Evolutionary conservation across 768 basidiomycete species (phyloP).

Genomic region (Amanita molliuscula): DNA sequence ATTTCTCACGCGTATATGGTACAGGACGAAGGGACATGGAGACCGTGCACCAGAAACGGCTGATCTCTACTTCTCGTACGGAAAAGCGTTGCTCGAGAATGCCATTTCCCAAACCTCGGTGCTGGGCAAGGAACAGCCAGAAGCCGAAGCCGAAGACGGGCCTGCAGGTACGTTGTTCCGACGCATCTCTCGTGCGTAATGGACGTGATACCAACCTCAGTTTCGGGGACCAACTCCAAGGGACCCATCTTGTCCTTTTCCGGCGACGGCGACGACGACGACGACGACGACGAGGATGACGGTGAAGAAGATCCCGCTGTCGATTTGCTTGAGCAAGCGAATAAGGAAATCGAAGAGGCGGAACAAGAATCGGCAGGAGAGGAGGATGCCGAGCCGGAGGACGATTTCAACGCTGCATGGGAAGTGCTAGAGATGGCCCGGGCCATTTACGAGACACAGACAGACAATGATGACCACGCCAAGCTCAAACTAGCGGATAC

Average conservation of each 20-base stretch:
- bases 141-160: conserved; percentile 36
- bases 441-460: conserved; percentile 68
- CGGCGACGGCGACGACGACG: conserved; percentile 66
- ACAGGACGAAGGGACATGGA: conserved; percentile 61
- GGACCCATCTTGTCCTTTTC: conserved; percentile 70
- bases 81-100: conserved; percentile 87
- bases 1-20: conserved; percentile 2
- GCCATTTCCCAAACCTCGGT: conserved; percentile 81
- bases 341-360: conserved; percentile 35
- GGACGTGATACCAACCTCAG: conserved; percentile 8
- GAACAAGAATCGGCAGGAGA: conserved; percentile 47
- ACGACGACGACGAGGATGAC: conserved; percentile 41
- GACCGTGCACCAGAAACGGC: conserved; percentile 81
- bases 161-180: conserved; percentile 18
- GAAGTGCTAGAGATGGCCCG: conserved; percentile 93
- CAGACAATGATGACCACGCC: conserved; percentile 45
- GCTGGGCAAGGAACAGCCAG: conserved; percentile 78
- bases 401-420: conserved; percentile 98
- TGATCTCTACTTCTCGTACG: conserved; percentile 85
- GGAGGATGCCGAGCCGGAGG: conserved; percentile 78
- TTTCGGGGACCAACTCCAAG: conserved; percentile 24
- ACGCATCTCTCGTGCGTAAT: conserved; percentile 5
- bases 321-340: conserved; percentile 48
- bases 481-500: conserved; percentile 86
- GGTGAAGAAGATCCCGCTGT: conserved; percentile 40